Base-by-base conservation (phyloP, 768 basidiomycete species). In the Candolleomyces eurysporus region DNA sequence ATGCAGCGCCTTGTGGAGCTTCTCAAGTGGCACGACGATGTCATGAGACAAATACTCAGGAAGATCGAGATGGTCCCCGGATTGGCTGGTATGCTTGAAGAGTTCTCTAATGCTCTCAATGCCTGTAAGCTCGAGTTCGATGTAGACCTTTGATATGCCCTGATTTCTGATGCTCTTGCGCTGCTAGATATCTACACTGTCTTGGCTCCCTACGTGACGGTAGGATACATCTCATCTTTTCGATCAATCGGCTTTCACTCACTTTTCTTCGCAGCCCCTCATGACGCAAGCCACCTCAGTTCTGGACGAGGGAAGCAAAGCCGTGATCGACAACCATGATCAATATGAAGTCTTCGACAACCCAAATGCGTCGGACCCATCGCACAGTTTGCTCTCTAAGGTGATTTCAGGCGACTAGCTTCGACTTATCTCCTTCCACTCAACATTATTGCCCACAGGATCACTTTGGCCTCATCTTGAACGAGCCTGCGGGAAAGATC, bases 401-500 rank as follows among this genome's bases (percentile, higher is more conserved):
- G 86, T 85, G 50, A 13, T 45, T 11, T 21, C n/a, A 6, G 19
- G 26, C 17, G 31, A 4, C 49, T 46, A 64, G 54, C 53, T 9
- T 16, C 21, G 32, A 22, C 16, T 13, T 16, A 48, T 48, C 46
- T n/a, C 7, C 43, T 30, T 43, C 39, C 46, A 8, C 55, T 21
- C 36, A 48, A 48, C 55, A 43, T 9, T 9, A 40, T 9, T 9
- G 49, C 31, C 51, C 61, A 3, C 61, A 88, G 85, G 89, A 90
- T 68, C 88, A 90, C 71, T 89, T 91, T 66, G 83, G 77, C 5
- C 80, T 89, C 48, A 86, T 89, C 57, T 75, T 90, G 56, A 91
- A 90, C 69, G 87, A 90, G 67, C 88, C 89, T 0, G 89, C 89
- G 11, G 89, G 89, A 4, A 86, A 88, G 68, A 84, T 90, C 54